Base-by-base conservation (phyloP, 140 eudicot genomes). In the Stevia rebaudiana region DNA sequence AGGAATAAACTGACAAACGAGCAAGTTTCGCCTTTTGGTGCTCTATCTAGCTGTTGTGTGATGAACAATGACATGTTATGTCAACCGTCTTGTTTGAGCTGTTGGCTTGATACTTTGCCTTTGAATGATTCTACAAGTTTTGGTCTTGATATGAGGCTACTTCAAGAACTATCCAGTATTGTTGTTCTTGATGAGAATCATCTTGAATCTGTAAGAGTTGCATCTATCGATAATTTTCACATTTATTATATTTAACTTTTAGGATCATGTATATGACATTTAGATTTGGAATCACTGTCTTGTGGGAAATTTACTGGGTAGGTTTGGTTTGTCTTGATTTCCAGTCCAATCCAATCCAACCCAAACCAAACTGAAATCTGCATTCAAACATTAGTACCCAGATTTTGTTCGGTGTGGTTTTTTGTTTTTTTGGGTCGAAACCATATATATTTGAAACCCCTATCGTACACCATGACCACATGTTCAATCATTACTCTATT, bases 61-160 rank as follows among this genome's bases (percentile, higher is more conserved):
- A 66, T 88, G 71, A 62, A 78, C 52, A 81, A 79, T 23, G 83
- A 70, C 67, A 52, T 74, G 22, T 46, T 85, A 42, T 83, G 84
- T 39, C 52, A 41, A 53, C 60, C 74, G 35, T 66, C 88, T 63
- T 87, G 83, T n/a, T 74, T 79, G 12, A 75, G 79, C 23, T 56
- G 83, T 76, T 88, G 94, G 97, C 60, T 81, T 47, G 85, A 82
- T 19, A 77, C 84, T 19, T 51, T 72, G 53, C 94, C 94, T 28
- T 42, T 94, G 42, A 76, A 61, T 36, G 90, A 94, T 67, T 65
- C 74, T 47, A 76, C 81, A 12, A 83, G 94, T 72, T 76, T 88
- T 66, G 77, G 62, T 69, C 76, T 88, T 43, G 99, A 88, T 77
- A 75, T 80, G 83, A 56, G 76, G 72, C 63, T 94, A 63, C 94